Base-by-base conservation (phyloP, 352 stramenopile species). In the Thalassiosira mediterranea region DNA sequence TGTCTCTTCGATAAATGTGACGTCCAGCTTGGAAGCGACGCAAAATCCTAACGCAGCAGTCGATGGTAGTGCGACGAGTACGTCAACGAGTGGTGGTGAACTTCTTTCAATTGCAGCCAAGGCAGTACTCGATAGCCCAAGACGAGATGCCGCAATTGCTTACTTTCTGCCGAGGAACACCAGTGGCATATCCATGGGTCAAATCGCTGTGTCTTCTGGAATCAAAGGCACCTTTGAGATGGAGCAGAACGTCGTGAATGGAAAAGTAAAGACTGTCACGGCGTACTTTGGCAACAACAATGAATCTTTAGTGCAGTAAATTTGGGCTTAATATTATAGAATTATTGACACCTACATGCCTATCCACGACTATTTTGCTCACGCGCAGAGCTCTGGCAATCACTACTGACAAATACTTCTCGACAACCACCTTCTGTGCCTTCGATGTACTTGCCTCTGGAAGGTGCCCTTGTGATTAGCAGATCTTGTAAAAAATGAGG, bases 211-310 rank as follows among this genome's bases (percentile, higher is more conserved):
- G 15, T 62, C 68, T 44, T 72, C 59, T 31, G 74, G 81, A 11
- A 75, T 84, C 57, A 21, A 72, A 32, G 79, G 68, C 2, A 49
- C 19, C 31, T 69, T 88, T 66, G 80, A 90, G 63, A 59, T 93
- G 61, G 87, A 93, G 64, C 75, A 91, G 62, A 88, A 91, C 75
- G 34, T 88, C 47, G 51, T 91, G 0, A 87, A 90, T 74, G 76
- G 75, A 32, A 91, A 90, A 64, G 60, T 91, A 10, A 93, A 93
- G 64, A 88, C 87, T 19, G 66, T 93, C 4, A 91, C 83, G 23
- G 67, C 76, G 23, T 93, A 91, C 49, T 67, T 89, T 32, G 76
- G 80, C 37, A n/a, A n/a, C n/a, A n/a, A n/a, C n/a, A n/a, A n/a
- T n/a, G n/a, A n/a, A n/a, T n/a, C n/a, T n/a, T n/a, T n/a, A n/a